These are phyloP conservation scores for Microascus cirrosus DNA, from an alignment of 2,329 filamentous ascomycete genomes.

Conservation along the genomic window DNA sequence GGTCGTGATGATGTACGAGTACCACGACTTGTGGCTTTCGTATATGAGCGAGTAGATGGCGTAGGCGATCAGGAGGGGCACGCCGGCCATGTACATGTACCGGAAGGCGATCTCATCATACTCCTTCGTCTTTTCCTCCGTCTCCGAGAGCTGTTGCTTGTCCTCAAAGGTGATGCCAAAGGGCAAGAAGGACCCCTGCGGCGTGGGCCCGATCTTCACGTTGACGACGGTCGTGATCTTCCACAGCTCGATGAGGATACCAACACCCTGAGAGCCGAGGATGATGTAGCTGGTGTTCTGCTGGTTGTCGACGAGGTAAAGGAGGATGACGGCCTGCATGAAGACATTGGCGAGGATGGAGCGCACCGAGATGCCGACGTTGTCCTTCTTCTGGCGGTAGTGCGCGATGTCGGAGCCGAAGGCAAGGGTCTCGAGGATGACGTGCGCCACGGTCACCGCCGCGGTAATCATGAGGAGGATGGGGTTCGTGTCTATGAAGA, in stretches of 20 bases:
- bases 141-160: slow-evolving; percentile 91
- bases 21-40: slow-evolving; percentile 95
- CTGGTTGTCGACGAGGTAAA: slow-evolving; percentile 94
- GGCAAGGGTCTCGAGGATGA: slow-evolving; percentile 89
- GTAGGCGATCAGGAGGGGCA: slow-evolving; percentile 81
- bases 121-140: slow-evolving; percentile 95
- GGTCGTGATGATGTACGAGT: slow-evolving; percentile 89
- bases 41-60: slow-evolving; percentile 86
- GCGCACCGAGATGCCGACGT: slow-evolving; percentile 89
- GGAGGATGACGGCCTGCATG: slow-evolving; percentile 92
- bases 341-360: slow-evolving; percentile 96
- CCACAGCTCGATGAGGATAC: slow-evolving; percentile 64
- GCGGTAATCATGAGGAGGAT: slow-evolving; percentile 79
- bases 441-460: slow-evolving; percentile 77
- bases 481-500: slow-evolving; percentile 86
- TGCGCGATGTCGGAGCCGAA: slow-evolving; percentile 97
- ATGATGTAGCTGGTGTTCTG: slow-evolving; percentile 99
- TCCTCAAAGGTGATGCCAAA: slow-evolving; percentile 83
- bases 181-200: slow-evolving; percentile 60
- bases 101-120: slow-evolving; percentile 97
- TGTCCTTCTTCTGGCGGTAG: slow-evolving; percentile 99
- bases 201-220: slow-evolving; percentile 63
- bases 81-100: slow-evolving; percentile 87
- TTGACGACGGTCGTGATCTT: slow-evolving; percentile 95
- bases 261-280: slow-evolving; percentile 80